Evolutionary conservation across 2,329 filamentous ascomycete genomes (phyloP).

Genomic region (Sordariomycetes sp.): DNA sequence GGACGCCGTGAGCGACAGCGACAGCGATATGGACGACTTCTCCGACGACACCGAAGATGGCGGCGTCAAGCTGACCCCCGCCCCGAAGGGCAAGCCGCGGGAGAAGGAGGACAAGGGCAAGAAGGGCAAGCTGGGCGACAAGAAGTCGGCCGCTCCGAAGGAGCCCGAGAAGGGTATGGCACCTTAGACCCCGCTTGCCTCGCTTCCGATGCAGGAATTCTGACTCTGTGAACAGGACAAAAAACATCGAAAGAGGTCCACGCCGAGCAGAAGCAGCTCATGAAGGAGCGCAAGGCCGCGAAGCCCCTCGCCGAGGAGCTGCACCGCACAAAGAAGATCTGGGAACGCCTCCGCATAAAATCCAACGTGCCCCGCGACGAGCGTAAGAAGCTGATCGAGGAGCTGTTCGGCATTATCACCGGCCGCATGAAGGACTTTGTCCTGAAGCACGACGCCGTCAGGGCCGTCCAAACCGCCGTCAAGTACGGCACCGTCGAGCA

Average conservation of each 20-base stretch:
- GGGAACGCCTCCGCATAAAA: slow-evolving; percentile 88
- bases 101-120: neutral
- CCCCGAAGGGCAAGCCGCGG: slow-evolving; percentile 6
- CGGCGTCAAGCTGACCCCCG: slow-evolving; percentile 32
- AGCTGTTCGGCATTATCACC: slow-evolving; percentile 85
- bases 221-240: neutral
- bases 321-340: slow-evolving; percentile 85
- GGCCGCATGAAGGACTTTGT: slow-evolving; percentile 91
- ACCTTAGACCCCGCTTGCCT: neutral
- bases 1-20: slow-evolving; percentile 19
- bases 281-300: slow-evolving; percentile 77
- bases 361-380: slow-evolving; percentile 88
- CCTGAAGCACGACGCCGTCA: slow-evolving; percentile 96
- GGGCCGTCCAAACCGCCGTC: slow-evolving; percentile 90
- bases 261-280: slow-evolving; percentile 81
- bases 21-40: slow-evolving; percentile 26
- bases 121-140: neutral
- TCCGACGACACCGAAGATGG: slow-evolving; percentile 43
- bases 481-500: slow-evolving; percentile 88
- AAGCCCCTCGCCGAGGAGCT: slow-evolving; percentile 91
- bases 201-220: neutral
- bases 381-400: slow-evolving; percentile 73
- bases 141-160: neutral
- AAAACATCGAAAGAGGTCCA: slow-evolving; percentile 73
- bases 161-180: slow-evolving; percentile 1